A percentile compares a stretch with the other conserved stretches of the same genome.
phyloP scores from a whole-genome alignment of 2,329 filamentous ascomycete genomes.

The Fusarium chuoi region DNA sequence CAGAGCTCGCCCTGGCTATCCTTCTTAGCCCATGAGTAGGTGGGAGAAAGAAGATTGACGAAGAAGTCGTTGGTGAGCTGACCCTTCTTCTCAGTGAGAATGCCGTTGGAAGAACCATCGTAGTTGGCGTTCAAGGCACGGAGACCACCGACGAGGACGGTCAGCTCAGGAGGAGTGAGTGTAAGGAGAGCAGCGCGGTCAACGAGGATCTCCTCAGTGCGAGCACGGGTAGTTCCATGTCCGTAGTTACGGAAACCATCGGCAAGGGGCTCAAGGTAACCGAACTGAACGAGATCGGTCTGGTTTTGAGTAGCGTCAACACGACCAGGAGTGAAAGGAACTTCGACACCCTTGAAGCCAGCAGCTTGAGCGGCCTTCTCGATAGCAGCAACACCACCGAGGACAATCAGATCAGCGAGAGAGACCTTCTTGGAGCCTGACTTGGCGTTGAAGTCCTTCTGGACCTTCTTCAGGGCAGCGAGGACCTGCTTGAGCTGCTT shows the following conservation, averaged over 20 bases:
- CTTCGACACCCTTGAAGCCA: conserved; percentile 58
- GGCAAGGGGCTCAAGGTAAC: conserved; percentile 73
- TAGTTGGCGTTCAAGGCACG: conserved; percentile 77
- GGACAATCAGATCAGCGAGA: conserved; percentile 80
- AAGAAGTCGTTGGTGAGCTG: conserved; percentile 84
- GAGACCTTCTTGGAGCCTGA: conserved; percentile 72
- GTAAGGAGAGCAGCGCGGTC: conserved; percentile 78
- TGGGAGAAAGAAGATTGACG: conserved; percentile 77
- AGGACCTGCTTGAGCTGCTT: conserved; percentile 71
- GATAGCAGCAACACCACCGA: conserved; percentile 75
- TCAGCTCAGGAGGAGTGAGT: conserved; percentile 76
- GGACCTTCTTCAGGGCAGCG: conserved; percentile 68
- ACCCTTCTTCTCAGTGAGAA: conserved; percentile 75
- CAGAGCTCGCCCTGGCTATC: conserved; percentile 64
- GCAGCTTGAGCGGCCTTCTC: conserved; percentile 73
- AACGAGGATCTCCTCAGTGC: conserved; percentile 75
- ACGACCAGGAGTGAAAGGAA: conserved; percentile 80
- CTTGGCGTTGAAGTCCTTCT: conserved; percentile 71
- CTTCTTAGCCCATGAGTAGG: conserved; percentile 67
- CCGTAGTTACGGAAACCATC: conserved; percentile 87
- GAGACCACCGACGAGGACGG: conserved; percentile 77
- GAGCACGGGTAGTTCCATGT: conserved; percentile 67
- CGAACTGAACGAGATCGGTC: conserved; percentile 73
- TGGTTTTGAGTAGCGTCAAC: conserved; percentile 77
- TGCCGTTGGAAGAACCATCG: conserved; percentile 73